Percentiles rank a stretch among this genome's conserved stretches.
Conservation (phyloP, 2,329 filamentous ascomycete genomes). For the Ophiocordyceps sinensis region DNA sequence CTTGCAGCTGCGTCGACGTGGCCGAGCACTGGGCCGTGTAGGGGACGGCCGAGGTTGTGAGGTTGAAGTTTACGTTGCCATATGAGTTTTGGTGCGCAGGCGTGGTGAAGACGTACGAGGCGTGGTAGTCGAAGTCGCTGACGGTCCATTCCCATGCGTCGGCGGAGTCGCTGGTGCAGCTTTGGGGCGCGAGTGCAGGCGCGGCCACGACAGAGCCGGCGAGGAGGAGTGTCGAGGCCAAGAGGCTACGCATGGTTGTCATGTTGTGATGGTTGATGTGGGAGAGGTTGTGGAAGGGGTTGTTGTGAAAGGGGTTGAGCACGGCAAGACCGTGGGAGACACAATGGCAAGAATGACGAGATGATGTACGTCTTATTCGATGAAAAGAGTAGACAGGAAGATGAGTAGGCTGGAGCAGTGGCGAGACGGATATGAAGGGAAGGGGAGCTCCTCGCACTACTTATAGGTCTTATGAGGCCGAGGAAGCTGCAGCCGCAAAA, state of each 20-base stretch:
- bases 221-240: slow-evolving; percentile 9
- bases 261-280: slow-evolving; percentile 2
- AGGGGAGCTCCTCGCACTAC: too few relatives aligned
- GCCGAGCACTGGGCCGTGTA: slow-evolving; percentile 24
- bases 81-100: slow-evolving; percentile 35
- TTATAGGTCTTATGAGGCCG: too few relatives aligned
- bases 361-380: too few relatives aligned
- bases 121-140: slow-evolving; percentile 30
- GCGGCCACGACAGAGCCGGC: slow-evolving; percentile 10
- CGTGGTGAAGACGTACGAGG: slow-evolving; percentile 32
- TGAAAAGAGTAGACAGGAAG: neutral
- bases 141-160: slow-evolving; percentile 22
- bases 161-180: slow-evolving; percentile 9
- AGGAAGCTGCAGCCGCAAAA: too few relatives aligned
- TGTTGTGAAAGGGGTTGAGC: too few relatives aligned
- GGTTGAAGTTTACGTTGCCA: slow-evolving; percentile 33
- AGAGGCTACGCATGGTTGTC: slow-evolving; percentile 8
- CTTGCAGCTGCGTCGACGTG: slow-evolving; percentile 24
- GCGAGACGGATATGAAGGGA: too few relatives aligned
- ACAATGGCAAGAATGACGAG: too few relatives aligned
- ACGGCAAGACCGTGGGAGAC: too few relatives aligned
- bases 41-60: slow-evolving; percentile 29
- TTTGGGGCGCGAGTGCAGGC: slow-evolving; percentile 5
- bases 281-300: too few relatives aligned
- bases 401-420: neutral